Evolutionary conservation across 768 basidiomycete species (phyloP), one percentile per base, ranked within the genome.

Genomic region (Wakefieldia striispora): DNA sequence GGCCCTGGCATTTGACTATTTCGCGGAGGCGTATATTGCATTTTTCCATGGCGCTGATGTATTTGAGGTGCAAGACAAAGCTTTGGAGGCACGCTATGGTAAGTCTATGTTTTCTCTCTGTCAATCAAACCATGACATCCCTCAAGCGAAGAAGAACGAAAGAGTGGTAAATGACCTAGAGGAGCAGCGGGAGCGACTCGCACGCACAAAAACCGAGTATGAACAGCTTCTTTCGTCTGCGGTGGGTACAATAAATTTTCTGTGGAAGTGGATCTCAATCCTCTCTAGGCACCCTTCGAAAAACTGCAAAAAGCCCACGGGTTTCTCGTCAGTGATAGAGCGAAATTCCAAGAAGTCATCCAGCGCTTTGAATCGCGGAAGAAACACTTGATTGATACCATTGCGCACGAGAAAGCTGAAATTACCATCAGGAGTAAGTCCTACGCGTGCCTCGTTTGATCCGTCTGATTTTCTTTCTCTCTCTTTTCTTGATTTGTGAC

Each of bases 11-110:
- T 86, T 89, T 50, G 79, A 85, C 45, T 90, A 88, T 67, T 82
- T 79, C 40, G 72, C 80, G 14, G 75, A 81, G 43, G 77, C 88
- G 1, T 92, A 92, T 57, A 72, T 77, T 6, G 59, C 77, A 5
- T 91, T 90, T 73, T 70, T 91, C 27, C 78, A 83, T 46, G 77
- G 81, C 4, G 75, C 77, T 10, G 89, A 91, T 56, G 75, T 81
- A 24, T 88, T 86, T 53, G 72, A 78, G 1, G 85, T 88, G 54
- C 82, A 83, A 44, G 86, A 90, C 44, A 78, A 81, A 56, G 73
- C 74, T 33, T 66, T 93, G 17, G 88, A 91, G 57, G 80, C 81
- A 24, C 81, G 86, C 51, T 95, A 92, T 68, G 81, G 92, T 93
- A 50, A 40, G 77, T 47, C 58, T 21, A 29, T 7, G 17, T 12